Percentiles rank a stretch among this genome's conserved stretches.
Evolutionary conservation across 108 stramenopile genomes (phyloP).

Genomic region (Cyclotella atomus): DNA sequence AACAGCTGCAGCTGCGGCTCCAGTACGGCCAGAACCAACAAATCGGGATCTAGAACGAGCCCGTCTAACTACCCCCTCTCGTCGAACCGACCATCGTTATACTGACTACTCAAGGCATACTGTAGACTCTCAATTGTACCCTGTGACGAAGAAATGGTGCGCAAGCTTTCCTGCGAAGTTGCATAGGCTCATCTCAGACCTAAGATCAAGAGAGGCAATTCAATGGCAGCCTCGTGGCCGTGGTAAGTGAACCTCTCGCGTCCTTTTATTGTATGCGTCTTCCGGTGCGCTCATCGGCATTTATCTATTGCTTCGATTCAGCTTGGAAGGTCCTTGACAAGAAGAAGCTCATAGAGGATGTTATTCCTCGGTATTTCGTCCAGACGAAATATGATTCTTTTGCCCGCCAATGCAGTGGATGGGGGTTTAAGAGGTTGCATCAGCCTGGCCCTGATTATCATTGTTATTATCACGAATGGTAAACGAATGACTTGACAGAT

Average conservation of each 20-base stretch:
- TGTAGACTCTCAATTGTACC: neutral
- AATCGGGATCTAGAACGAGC: no score
- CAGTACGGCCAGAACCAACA: no score
- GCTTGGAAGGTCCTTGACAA: constrained; percentile 25
- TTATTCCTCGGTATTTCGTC: constrained; percentile 61
- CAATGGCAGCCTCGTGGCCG: constrained; percentile 29
- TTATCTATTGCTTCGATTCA: neutral
- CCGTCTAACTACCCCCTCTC: no score
- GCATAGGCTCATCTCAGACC: constrained; percentile 26
- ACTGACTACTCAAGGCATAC: constrained; percentile 11
- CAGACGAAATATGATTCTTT: constrained; percentile 57
- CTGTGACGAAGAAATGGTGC: constrained; percentile 12
- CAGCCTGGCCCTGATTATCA: constrained; percentile 27
- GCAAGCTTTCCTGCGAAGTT: constrained; percentile 38
- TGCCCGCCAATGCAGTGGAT: constrained; percentile 30
- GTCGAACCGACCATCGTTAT: constrained; percentile 27
- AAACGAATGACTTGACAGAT: neutral
- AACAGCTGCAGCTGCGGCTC: no score
- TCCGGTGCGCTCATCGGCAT: neutral
- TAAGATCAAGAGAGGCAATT: constrained; percentile 24
- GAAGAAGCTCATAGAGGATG: constrained; percentile 24
- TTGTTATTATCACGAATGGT: constrained; percentile 41
- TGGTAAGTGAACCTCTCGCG: neutral
- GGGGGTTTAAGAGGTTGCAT: constrained; percentile 44
- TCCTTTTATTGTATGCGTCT: neutral